Percentiles rank a stretch among this genome's conserved stretches.
These are phyloP conservation scores for Neonectria coccinea DNA, from an alignment of 2,329 filamentous ascomycete genomes.

Conservation along the genomic window DNA sequence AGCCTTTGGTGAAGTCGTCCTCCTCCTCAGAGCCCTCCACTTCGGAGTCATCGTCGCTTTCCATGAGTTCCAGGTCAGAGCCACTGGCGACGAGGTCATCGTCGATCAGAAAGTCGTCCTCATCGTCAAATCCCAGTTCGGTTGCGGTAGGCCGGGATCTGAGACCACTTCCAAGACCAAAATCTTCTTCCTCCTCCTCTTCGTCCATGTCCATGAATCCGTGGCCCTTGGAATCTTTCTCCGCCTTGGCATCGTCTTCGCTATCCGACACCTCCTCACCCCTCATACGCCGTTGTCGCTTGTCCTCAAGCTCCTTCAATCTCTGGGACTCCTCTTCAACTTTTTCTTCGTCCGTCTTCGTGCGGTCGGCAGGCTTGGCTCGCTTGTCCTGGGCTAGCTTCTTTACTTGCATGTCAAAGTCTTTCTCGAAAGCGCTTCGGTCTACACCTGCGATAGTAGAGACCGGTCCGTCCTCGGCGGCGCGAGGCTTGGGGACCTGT, in stretches of 20 bases:
- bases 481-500: slow-evolving; percentile 53
- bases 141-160: slow-evolving; percentile 67
- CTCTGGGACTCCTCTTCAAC: slow-evolving; percentile 80
- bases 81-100: slow-evolving; percentile 88
- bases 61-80: slow-evolving; percentile 73
- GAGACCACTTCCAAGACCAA: slow-evolving; percentile 70
- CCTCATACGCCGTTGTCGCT: slow-evolving; percentile 85
- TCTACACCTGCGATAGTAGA: slow-evolving; percentile 65
- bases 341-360: slow-evolving; percentile 91
- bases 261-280: slow-evolving; percentile 80
- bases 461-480: slow-evolving; percentile 38
- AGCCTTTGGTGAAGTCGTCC: slow-evolving; percentile 78
- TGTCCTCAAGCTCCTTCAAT: slow-evolving; percentile 84
- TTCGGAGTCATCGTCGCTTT: slow-evolving; percentile 65
- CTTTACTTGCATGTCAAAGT: slow-evolving; percentile 87
- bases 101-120: slow-evolving; percentile 93
- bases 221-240: slow-evolving; percentile 52
- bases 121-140: slow-evolving; percentile 84
- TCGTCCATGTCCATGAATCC: slow-evolving; percentile 54
- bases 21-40: slow-evolving; percentile 64
- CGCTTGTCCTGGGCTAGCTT: slow-evolving; percentile 86
- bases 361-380: slow-evolving; percentile 86
- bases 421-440: slow-evolving; percentile 78
- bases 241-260: slow-evolving; percentile 64
- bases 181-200: slow-evolving; percentile 66